Base-by-base conservation (phyloP, 2,329 filamentous ascomycete species). In the Ceratocystis lukuohia region DNA sequence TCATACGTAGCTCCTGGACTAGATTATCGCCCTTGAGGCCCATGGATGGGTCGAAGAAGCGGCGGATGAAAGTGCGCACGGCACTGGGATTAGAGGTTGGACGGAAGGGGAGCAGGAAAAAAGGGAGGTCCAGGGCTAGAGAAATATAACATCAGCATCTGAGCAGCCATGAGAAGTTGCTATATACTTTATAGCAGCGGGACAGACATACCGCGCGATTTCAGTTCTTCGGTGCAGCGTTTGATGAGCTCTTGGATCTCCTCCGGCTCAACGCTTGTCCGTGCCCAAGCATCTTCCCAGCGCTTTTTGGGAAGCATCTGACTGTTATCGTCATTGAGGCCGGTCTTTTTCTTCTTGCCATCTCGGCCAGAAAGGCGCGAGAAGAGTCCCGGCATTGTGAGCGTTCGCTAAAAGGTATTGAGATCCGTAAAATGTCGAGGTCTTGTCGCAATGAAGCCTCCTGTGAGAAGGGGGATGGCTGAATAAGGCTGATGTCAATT, bases 81-180 rank as follows among this genome's bases (percentile, higher is more conserved):
- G 90, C 89, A 75, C 89, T 94, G 56, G 93, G 88, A 74, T 99
- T 91, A 69, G 92, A 94, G 33, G 89, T 91, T 25, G 93, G 94
- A 71, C 94, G 88, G 77, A 96, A 99, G 12, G 94, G 94, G 3
- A 99, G 83, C 7, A 99, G 86, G 33, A 97, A 83, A 75, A 99
- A 97, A 0, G 94, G 94, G 68, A 88, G 86, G 74, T 96, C 88
- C 72, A 97, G 86, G 70, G 87, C 91, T 96, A 70, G 41, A 69
- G 67, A 41, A n/a, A 59, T n/a, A 15, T 17, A 37, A 33, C 25
- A 50, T 64, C 37, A 67, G 61, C 53, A 46, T 53, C 10, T 28
- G 28, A n/a, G 8, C 28, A 15, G 4, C 33, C 56, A 8, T 7
- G 25, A 12, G 12, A 12, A 33, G 15, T 4, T 37, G 28, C 15